phyloP scores from a whole-genome alignment of 805 yeast species.

The Lachancea sp. region DNA sequence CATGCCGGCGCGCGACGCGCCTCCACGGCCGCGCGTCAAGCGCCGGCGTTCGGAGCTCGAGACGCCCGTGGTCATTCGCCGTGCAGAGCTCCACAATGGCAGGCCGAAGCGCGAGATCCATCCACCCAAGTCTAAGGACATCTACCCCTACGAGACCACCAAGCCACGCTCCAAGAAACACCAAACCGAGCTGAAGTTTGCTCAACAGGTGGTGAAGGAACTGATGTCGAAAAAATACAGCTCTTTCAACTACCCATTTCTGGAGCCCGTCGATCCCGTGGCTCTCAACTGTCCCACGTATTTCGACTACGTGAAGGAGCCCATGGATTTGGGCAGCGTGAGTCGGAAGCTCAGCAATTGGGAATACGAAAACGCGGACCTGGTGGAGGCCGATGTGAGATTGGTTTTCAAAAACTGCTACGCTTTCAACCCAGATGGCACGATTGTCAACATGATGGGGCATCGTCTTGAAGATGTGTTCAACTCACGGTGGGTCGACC shows the following conservation, averaged over 20 bases:
- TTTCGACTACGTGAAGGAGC: conserved; percentile 76
- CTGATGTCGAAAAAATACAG: conserved; percentile 77
- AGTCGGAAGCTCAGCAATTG: conserved; percentile 75
- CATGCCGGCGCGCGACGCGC: conserved; percentile 64
- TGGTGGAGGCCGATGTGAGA: conserved; percentile 75
- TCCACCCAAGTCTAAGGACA: conserved; percentile 92
- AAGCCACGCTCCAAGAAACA: conserved; percentile 82
- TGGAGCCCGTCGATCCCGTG: conserved; percentile 92
- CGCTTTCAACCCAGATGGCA: conserved; percentile 91
- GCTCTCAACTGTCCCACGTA: conserved; percentile 90
- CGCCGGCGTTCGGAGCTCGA: conserved; percentile 31
- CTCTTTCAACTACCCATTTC: conserved; percentile 79
- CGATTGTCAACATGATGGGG: conserved; percentile 94
- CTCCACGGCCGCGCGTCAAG: conserved; percentile 28
- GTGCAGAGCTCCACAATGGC: conserved; percentile 70
- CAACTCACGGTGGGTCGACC: conserved; percentile 81
- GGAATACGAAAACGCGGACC: conserved; percentile 82
- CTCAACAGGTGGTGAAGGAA: conserved; percentile 77
- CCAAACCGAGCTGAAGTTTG: conserved; percentile 83
- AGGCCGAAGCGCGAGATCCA: conserved; percentile 94
- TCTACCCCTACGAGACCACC: conserved; percentile 68
- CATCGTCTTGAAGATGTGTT: conserved; percentile 82
- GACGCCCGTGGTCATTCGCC: conserved; percentile 45
- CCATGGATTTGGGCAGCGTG: conserved; percentile 91
- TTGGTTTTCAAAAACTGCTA: conserved; percentile 86